Base-by-base conservation (phyloP, 257 asterid genomes). In the Petunia secreta region DNA sequence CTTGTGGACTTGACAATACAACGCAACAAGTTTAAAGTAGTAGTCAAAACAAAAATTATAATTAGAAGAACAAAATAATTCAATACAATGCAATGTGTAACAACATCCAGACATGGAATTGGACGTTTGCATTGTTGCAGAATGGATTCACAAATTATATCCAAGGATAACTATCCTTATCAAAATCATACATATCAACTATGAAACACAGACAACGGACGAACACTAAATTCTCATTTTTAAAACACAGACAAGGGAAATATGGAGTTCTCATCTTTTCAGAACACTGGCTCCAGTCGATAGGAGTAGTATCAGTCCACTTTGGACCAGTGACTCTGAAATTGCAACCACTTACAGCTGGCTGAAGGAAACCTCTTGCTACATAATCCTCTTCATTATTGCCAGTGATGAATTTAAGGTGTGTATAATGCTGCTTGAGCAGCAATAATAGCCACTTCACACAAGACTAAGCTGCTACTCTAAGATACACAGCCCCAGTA, bases 361-460 rank as follows among this genome's bases (percentile, higher is more conserved):
- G 55, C n/a, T 63, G 14, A 11, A 52, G 55, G 2, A 52, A 52
- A 14, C 44, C 44, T 37, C 25, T 25, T 25, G 25, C 25, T 25
- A 25, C 25, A 25, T 25, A 25, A 25, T 25, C 25, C 25, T 25
- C 25, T 25, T 25, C 1, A 63, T 11, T 37, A 15, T 34, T 39
- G 8, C 39, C 43, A 46, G 16, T 25, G 62, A 55, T 55, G n/a
- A 55, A 14, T 55, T 15, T 55, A 55, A 55, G 15, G 62, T 25
- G 15, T 14, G 77, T 60, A 71, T 39, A 48, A 48, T 34, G 6
- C 59, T 69, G 77, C 77, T 59, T 48, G 25, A 46, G 59, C 46
- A 68, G 57, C 77, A 69, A 46, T 46, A 58, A 69, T n/a, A 46
- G n/a, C 41, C 75, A 69, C 43, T 48, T 48, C 9, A 25, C 60